Evolutionary conservation across 2,329 filamentous ascomycete genomes (phyloP), one percentile per base, ranked within the genome.

Genomic region (Lecanoromycetidae sp.): DNA sequence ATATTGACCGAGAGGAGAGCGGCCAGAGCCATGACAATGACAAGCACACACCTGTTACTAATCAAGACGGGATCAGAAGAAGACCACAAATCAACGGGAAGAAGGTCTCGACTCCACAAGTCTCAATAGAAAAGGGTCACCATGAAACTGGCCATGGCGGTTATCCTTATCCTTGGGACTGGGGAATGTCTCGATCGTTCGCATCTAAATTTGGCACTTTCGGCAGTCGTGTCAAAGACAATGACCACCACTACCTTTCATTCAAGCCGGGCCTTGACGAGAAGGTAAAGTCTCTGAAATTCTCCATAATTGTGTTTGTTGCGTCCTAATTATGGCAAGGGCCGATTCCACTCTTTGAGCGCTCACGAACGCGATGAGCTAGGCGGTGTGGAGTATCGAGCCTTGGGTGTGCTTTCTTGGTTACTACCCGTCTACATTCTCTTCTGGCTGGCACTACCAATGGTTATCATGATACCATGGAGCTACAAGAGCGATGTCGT

Each of bases 311-410:
- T 5, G 3, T 17, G 23, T 8, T n/a, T 15, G 29, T 27, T 15
- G 3, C n/a, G 9, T 15, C 4, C 38, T 41, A 9, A 41, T 12
- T n/a, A 1, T 4, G 12, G 17, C 5, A 7, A 41, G 38, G 38
- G 38, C 26, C 38, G 23, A 12, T 30, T 41, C 23, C 38, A 29
- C 9, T 41, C 9, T 61, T 60, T 41, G 12, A 17, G 27, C 13
- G 38, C 25, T 3, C n/a, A 15, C 5, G 38, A 41, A 25, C 20
- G 20, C 25, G 5, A 30, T 4, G 38, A 41, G 23, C 38, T 41
- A 20, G 38, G 38, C 17, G 38, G 38, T n/a, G 38, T 41, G 1
- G 38, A 41, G 17, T 41, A 41, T 25, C 38, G 38, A 27, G 38
- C 38, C 2, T 30, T 41, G 13, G 27, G 38, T 2, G 23, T 41